Conservation (phyloP, 192 early-diverging fungal genomes). For the Ambispora gerdemannii region DNA sequence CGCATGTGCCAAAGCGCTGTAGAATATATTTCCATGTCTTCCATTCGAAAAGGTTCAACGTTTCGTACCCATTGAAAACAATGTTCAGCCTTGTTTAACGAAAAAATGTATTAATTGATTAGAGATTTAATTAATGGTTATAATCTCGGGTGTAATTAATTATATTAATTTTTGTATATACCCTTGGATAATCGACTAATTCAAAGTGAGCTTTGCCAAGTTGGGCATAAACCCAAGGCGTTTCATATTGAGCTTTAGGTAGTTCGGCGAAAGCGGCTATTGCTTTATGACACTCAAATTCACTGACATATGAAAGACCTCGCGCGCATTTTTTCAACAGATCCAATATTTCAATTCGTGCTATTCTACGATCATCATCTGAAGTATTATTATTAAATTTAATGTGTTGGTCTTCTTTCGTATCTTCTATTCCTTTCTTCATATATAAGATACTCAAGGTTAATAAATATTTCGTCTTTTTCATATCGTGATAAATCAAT, state of each 20-base stretch:
- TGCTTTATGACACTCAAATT: constrained; percentile 35
- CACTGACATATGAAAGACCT: constrained; percentile 32
- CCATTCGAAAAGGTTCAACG: constrained; percentile 67
- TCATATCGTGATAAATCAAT: neutral
- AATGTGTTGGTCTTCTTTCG: neutral
- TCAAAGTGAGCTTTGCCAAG: constrained; percentile 42
- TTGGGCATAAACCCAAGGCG: constrained; percentile 42
- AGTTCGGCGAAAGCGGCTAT: constrained; percentile 30
- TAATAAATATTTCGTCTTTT: neutral
- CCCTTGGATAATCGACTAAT: constrained; percentile 40
- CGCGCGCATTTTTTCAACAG: constrained; percentile 17
- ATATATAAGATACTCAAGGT: neutral
- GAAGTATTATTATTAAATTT: neutral
- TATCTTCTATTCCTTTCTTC: neutral
- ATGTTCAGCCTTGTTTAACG: constrained; percentile 46
- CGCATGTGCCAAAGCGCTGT: constrained; percentile 83
- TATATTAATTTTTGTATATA: constrained; percentile 11
- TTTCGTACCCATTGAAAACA: constrained; percentile 53
- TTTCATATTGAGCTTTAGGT: constrained; percentile 33
- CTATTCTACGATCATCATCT: neutral
- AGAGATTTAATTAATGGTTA: neutral
- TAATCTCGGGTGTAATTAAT: neutral
- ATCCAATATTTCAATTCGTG: constrained; percentile 27
- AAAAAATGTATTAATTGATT: neutral
- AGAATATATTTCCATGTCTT: constrained; percentile 83